A percentile compares a stretch with the other conserved stretches of the same genome.
phyloP scores from a whole-genome alignment of 1,139 yeast species.

The Debaryomyces robertsiae region DNA sequence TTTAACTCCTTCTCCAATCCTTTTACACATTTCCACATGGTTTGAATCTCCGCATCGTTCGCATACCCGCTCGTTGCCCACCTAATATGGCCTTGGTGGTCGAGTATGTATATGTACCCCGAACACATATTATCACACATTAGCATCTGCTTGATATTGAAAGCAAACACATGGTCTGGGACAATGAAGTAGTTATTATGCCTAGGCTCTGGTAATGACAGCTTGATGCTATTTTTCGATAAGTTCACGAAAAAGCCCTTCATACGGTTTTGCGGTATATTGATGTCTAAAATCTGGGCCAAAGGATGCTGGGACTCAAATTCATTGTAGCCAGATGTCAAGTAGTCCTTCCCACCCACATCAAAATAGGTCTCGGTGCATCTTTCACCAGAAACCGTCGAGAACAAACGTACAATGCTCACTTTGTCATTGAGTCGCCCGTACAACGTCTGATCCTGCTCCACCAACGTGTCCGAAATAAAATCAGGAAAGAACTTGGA shows the following conservation, averaged over 20 bases:
- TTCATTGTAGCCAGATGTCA: constrained; percentile 30
- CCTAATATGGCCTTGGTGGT: constrained; percentile 69
- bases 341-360: constrained; percentile 38
- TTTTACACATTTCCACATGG: constrained; percentile 66
- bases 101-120: constrained; percentile 83
- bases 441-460: constrained; percentile 38
- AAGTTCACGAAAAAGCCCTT: constrained; percentile 65
- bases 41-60: constrained; percentile 58
- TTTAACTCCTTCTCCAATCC: constrained; percentile 46
- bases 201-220: constrained; percentile 50
- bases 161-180: constrained; percentile 61
- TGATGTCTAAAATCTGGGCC: constrained; percentile 72
- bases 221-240: constrained; percentile 48
- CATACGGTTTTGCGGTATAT: constrained; percentile 69
- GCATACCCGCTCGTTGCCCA: constrained; percentile 94
- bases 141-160: constrained; percentile 59
- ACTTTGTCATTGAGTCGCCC: constrained; percentile 51
- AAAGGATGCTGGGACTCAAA: constrained; percentile 46
- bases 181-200: constrained; percentile 64
- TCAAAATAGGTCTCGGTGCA: constrained; percentile 65
- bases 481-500: constrained; percentile 87
- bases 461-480: constrained; percentile 56
- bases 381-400: constrained; percentile 73
- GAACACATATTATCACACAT: constrained; percentile 75
- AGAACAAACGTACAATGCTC: constrained; percentile 64